Conservation (phyloP, 768 basidiomycete species). For the Suillus subluteus region DNA sequence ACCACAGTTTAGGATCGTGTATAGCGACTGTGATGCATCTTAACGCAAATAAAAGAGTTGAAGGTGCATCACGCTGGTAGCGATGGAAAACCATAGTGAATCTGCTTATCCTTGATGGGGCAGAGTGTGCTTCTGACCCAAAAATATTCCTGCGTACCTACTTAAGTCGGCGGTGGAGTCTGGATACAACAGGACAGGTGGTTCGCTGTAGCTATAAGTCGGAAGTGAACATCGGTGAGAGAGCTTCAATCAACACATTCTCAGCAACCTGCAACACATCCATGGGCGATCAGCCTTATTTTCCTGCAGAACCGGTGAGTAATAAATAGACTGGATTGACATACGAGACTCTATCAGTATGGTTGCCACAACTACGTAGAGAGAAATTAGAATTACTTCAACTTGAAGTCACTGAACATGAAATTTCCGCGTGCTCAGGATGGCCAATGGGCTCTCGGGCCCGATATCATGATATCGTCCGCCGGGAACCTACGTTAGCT, state of each 20-base stretch:
- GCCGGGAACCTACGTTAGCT: not conserved
- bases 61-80: not conserved
- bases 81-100: not conserved
- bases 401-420: not conserved
- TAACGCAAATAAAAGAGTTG: not conserved
- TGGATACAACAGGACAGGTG: not conserved
- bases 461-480: not conserved
- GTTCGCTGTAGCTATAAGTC: not conserved
- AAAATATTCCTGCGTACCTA: not conserved
- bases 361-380: slow-evolving; percentile 2
- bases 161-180: not conserved
- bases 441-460: not conserved
- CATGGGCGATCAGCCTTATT: not conserved
- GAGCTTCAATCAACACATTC: not conserved
- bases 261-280: not conserved
- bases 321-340: not conserved
- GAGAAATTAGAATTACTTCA: not conserved
- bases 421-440: not conserved
- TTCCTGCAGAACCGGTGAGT: not conserved
- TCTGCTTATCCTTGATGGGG: not conserved
- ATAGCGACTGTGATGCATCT: not conserved
- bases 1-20: not conserved
- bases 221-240: not conserved
- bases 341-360: not conserved
- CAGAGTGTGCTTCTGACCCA: not conserved